These are phyloP conservation scores for Kwoniella newhampshirensis DNA, from an alignment of 768 basidiomycete species.

Conservation along the genomic window DNA sequence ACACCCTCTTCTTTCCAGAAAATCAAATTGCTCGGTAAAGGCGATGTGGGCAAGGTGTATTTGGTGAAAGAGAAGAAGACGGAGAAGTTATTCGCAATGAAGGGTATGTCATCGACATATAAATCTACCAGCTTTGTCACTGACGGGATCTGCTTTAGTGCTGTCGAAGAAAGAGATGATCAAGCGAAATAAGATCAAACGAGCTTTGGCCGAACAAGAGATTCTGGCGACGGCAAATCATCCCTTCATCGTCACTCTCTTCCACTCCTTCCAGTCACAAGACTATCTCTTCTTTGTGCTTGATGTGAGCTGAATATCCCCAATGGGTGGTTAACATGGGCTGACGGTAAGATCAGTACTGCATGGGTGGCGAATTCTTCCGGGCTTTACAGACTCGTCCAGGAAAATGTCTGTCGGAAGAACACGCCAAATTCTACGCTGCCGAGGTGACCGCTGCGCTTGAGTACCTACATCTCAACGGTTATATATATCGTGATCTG, in stretches of 20 bases:
- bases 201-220: constrained; percentile 96
- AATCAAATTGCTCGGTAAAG: constrained; percentile 96
- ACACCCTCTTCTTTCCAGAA: constrained; percentile 91
- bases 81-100: constrained; percentile 96
- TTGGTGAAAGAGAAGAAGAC: constrained; percentile 98
- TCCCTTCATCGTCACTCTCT: constrained; percentile 98
- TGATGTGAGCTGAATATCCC: constrained; percentile 28
- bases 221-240: constrained; percentile 98
- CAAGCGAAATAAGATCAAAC: constrained; percentile 98
- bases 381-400: constrained; percentile 92
- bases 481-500: constrained; percentile 97
- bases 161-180: constrained; percentile 99
- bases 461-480: constrained; percentile 98
- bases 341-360: constrained; percentile 74
- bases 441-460: constrained; percentile 96
- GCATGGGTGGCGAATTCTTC: constrained; percentile 99
- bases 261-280: constrained; percentile 98
- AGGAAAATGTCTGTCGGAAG: constrained; percentile 94
- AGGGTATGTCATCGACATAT: constrained; percentile 69
- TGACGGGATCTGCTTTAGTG: constrained; percentile 61
- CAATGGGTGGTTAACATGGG: neutral
- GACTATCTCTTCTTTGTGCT: constrained; percentile 84
- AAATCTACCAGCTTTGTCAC: constrained; percentile 1
- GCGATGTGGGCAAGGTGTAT: constrained; percentile 98
- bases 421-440: constrained; percentile 94